Base-by-base conservation (phyloP, 768 basidiomycete genomes). In the Termitomyces sp. region DNA sequence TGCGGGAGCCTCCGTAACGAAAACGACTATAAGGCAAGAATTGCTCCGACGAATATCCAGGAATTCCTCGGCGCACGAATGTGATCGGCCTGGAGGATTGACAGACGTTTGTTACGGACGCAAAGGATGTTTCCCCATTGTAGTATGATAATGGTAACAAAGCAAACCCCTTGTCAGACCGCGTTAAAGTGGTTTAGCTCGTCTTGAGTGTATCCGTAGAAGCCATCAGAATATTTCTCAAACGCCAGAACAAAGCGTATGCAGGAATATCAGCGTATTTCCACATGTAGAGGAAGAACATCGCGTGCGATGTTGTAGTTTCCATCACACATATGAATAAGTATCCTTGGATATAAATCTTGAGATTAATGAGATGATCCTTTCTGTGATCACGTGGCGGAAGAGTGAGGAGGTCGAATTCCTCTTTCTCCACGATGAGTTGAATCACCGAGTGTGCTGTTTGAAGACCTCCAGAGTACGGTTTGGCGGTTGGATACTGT, bases 271-370 rank as follows among this genome's bases (percentile, higher is more conserved):
- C 24, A 10, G 51, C 51, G 16, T 52, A 40, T 40, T 52, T 52
- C 51, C 36, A 52, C 51, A 52, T 52, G n/a, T 52, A 52, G 18
- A 52, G 36, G 18, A 52, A 52, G 36, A 52, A 52, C 51, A 52
- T 40, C 18, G 51, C 51, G 24, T 52, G 51, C 8, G 47, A 52
- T 26, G 33, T 52, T 11, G 40, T 52, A 3, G 51, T 49, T 32
- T 52, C 51, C 36, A 52, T 40, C 51, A 52, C 40, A 0, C 50
- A 36, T 10, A 52, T 40, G 7, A 52, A 52, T 38, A 52, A 38
- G 9, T 52, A 52, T 38, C 36, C 22, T 52, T 52, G 50, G 10
- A 16, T 28, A 22, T 52, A 48, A 38, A 52, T 52, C 24, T 38
- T 52, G 16, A 52, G 36, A 38, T 52, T 52, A 22, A 52, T 52